These are phyloP conservation scores for Fusarium nelsonii DNA, from an alignment of 2,329 filamentous ascomycete genomes.

Conservation along the genomic window DNA sequence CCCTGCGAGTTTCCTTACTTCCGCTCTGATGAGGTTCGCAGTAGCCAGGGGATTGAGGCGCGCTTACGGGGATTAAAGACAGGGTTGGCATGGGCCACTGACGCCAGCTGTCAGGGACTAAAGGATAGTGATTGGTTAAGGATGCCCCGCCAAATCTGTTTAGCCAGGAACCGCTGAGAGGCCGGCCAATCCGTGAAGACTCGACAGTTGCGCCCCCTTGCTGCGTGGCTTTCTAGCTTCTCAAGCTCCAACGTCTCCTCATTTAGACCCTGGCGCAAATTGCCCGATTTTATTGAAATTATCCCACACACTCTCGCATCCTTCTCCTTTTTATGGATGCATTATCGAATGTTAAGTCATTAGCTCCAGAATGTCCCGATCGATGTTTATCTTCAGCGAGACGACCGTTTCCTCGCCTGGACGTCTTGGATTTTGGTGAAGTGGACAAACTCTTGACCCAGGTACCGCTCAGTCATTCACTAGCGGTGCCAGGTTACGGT, in stretches of 20 bases:
- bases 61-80: slow-evolving; percentile 3
- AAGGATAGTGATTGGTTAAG: slow-evolving; percentile 37
- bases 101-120: slow-evolving; percentile 45
- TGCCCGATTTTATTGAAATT: slow-evolving; percentile 34
- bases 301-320: slow-evolving; percentile 27
- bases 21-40: slow-evolving; percentile 22
- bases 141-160: slow-evolving; percentile 25
- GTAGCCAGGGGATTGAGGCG: slow-evolving; percentile 25
- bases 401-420: background rate
- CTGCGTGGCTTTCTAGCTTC: slow-evolving; percentile 13
- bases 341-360: slow-evolving; percentile 1
- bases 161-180: slow-evolving; percentile 47
- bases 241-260: slow-evolving; percentile 25
- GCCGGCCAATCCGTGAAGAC: slow-evolving; percentile 32
- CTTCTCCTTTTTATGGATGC: slow-evolving; percentile 22
- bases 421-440: background rate
- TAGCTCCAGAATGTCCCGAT: background rate
- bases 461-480: background rate
- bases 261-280: slow-evolving; percentile 10
- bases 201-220: slow-evolving; percentile 17
- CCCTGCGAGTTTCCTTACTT: slow-evolving; percentile 2
- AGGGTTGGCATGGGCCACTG: slow-evolving; percentile 33
- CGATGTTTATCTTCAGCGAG: slow-evolving; percentile 9
- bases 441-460: background rate
- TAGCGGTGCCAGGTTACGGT: background rate